These are phyloP conservation scores for Fragaria nilgerrensis DNA, from an alignment of 306 rosid species.

Conservation along the genomic window DNA sequence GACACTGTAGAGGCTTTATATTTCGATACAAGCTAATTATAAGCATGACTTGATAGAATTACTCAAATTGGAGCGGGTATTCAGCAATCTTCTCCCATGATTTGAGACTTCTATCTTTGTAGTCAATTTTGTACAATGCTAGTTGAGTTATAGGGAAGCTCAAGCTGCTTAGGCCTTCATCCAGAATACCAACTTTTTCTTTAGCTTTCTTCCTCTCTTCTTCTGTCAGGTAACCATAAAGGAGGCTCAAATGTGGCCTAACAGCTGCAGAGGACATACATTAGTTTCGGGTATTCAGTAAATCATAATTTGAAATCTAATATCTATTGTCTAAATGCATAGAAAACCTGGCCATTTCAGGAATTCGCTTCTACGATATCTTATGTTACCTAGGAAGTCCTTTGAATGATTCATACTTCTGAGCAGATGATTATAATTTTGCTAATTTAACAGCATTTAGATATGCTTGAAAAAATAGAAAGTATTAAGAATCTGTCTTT, in stretches of 20 bases:
- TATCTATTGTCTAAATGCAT: neutral
- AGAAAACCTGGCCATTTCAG: neutral
- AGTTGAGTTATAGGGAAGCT: no score
- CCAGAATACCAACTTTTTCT: no score
- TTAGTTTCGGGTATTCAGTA: no score
- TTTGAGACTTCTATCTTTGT: no score
- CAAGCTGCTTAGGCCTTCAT: no score
- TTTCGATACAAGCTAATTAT: no score
- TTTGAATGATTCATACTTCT: neutral
- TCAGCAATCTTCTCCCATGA: no score
- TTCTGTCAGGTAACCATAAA: conserved; percentile 59
- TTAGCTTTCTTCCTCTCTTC: neutral
- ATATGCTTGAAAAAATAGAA: neutral
- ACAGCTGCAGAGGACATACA: conserved; percentile 38
- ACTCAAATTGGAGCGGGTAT: no score
- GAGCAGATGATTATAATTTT: neutral
- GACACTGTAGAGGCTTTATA: no score
- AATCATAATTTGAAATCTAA: neutral
- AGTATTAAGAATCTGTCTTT: neutral
- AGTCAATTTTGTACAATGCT: no score
- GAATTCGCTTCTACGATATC: neutral
- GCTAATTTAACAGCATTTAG: neutral
- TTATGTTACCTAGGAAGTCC: neutral
- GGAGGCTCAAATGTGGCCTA: conserved; percentile 76
- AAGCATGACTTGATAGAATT: no score